These are phyloP conservation scores for Mortierella sp. DNA, from an alignment of 371 early-diverging fungal species.

Conservation along the genomic window DNA sequence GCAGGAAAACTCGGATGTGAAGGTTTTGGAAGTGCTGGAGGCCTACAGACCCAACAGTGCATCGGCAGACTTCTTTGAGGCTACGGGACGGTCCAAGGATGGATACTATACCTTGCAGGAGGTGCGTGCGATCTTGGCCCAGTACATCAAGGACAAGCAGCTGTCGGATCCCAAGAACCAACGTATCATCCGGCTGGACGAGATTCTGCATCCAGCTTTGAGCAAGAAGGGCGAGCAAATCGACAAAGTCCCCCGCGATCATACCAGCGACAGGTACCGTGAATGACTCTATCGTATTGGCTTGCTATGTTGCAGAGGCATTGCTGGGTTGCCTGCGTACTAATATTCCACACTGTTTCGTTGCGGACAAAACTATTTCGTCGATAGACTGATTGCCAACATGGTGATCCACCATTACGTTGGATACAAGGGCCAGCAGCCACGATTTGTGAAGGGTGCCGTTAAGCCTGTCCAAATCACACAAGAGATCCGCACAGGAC, in stretches of 20 bases:
- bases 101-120: conserved; percentile 69
- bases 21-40: conserved; percentile 62
- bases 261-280: conserved; percentile 37
- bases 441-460: conserved; percentile 46
- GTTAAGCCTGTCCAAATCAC: conserved; percentile 70
- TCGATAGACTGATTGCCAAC: conserved; percentile 29
- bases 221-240: conserved; percentile 39
- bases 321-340: not conserved
- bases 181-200: conserved; percentile 57
- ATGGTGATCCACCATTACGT: conserved; percentile 45
- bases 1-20: conserved; percentile 10
- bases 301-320: not conserved
- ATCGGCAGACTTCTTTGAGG: conserved; percentile 65
- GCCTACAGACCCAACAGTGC: conserved; percentile 66
- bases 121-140: conserved; percentile 65
- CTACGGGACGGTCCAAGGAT: conserved; percentile 66
- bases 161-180: conserved; percentile 74
- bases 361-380: conserved; percentile 29
- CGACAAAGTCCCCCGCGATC: conserved; percentile 42
- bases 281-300: not conserved
- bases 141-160: conserved; percentile 69
- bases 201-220: conserved; percentile 23
- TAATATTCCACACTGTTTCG: not conserved
- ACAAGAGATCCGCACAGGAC: conserved; percentile 73
- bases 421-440: conserved; percentile 39